These are phyloP conservation scores for Gomphus bonarii DNA, from an alignment of 1,284 basidiomycete genomes.

Conservation along the genomic window DNA sequence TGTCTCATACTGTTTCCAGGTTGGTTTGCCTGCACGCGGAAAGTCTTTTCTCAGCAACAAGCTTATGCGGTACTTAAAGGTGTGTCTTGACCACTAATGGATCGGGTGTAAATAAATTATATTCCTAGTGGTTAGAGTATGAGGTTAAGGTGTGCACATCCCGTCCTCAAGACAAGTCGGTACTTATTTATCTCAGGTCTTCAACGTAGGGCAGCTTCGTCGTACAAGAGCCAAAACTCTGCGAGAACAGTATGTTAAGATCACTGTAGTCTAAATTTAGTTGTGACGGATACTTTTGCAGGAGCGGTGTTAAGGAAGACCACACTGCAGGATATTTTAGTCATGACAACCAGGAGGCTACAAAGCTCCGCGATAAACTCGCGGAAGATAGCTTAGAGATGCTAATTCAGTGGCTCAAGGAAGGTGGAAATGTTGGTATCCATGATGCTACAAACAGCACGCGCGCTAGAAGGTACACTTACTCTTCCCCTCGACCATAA, in stretches of 20 bases:
- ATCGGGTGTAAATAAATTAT: constrained; percentile 11
- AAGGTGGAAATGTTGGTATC: constrained; percentile 95
- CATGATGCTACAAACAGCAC: constrained; percentile 98
- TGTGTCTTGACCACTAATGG: constrained; percentile 21
- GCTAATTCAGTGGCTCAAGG: constrained; percentile 90
- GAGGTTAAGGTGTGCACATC: constrained; percentile 67
- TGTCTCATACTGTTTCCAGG: constrained; percentile 27
- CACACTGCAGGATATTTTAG: constrained; percentile 92
- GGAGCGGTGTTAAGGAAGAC: constrained; percentile 76
- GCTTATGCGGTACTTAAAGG: constrained; percentile 72
- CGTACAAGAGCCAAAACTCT: constrained; percentile 78
- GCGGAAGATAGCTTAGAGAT: constrained; percentile 92
- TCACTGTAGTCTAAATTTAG: background rate
- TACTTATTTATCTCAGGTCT: constrained; percentile 49
- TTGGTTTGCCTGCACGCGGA: constrained; percentile 74
- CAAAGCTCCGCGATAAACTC: constrained; percentile 69
- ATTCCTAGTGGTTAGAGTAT: constrained; percentile 90
- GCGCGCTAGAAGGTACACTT: constrained; percentile 48
- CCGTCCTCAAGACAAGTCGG: constrained; percentile 5
- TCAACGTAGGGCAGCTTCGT: constrained; percentile 95
- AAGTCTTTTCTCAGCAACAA: constrained; percentile 84
- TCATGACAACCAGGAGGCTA: constrained; percentile 76
- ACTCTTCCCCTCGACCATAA: constrained; percentile 7
- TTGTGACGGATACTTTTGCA: constrained; percentile 19
- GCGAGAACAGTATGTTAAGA: constrained; percentile 49